Percentiles rank a stretch among this genome's conserved stretches.
phyloP scores from a whole-genome alignment of 163 green algal species.

The Scenedesmus sp. region DNA sequence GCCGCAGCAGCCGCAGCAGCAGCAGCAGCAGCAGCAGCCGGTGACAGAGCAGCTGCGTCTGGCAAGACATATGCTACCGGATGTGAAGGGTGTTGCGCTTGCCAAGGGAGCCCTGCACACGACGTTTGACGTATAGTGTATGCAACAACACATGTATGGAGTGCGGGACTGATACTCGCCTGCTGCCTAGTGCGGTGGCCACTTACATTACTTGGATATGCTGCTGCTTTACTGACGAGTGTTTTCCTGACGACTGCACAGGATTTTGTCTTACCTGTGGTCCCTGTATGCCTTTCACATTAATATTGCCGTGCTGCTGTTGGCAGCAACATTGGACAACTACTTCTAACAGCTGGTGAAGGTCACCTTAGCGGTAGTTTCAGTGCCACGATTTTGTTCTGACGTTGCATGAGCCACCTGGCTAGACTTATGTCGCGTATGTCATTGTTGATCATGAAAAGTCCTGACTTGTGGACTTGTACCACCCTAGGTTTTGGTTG shows the following conservation, averaged over 20 bases:
- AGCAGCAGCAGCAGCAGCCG: background rate
- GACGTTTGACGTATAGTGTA: background rate
- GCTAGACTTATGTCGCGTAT: background rate
- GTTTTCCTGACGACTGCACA: background rate
- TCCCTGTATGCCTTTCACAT: background rate
- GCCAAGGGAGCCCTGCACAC: constrained; percentile 32
- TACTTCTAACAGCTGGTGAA: background rate
- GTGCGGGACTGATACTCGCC: background rate
- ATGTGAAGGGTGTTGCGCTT: constrained; percentile 7
- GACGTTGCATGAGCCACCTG: background rate
- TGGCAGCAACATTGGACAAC: background rate
- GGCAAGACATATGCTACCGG: background rate
- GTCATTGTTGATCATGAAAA: background rate
- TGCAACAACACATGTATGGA: background rate
- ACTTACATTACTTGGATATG: no score
- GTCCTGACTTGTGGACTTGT: background rate
- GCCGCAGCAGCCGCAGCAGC: background rate
- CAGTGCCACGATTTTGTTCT: background rate
- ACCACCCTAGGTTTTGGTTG: background rate
- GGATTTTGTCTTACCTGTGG: background rate
- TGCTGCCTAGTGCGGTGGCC: no score
- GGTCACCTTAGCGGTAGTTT: background rate
- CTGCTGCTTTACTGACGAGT: no score
- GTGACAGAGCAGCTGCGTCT: background rate
- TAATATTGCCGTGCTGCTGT: background rate